phyloP scores from a whole-genome alignment of 495 filamentous ascomycete species.

The Jackrogersella minutella region DNA sequence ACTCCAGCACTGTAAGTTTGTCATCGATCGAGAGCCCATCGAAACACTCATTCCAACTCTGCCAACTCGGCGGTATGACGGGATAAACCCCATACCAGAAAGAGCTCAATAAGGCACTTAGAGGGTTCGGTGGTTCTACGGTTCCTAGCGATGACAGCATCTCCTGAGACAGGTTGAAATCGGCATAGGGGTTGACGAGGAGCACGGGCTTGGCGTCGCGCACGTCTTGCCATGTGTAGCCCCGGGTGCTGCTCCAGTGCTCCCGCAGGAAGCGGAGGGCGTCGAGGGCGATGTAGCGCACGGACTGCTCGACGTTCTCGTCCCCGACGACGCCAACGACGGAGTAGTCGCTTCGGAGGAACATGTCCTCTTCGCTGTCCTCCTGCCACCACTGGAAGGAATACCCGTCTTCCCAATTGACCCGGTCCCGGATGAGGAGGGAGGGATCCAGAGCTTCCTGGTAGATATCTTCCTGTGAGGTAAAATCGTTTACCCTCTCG shows the following conservation, averaged over 20 bases:
- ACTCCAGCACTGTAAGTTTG: conserved; percentile 6
- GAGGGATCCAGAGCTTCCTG: neutral
- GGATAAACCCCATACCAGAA: neutral
- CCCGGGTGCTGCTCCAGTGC: neutral
- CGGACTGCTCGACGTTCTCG: neutral
- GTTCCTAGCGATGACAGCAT: too few species aligned
- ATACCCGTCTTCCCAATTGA: too few species aligned
- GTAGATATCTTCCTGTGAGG: neutral
- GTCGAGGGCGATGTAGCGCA: neutral
- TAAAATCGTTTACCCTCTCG: too few species aligned
- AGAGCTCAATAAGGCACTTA: neutral
- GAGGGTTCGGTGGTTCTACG: too few species aligned
- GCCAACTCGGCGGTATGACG: conserved; percentile 3
- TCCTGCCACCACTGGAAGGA: conserved; percentile 6
- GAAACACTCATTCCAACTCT: neutral
- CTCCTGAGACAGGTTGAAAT: neutral
- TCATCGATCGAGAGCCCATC: neutral
- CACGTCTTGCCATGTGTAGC: neutral
- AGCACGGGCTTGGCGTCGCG: neutral
- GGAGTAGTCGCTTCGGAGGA: neutral
- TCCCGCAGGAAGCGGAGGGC: neutral
- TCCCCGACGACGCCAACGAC: neutral
- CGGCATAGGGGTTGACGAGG: neutral
- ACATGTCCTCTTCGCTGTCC: neutral
- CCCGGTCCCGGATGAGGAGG: neutral